A percentile compares a stretch with the other conserved stretches of the same genome.
phyloP scores from a whole-genome alignment of 2,329 filamentous ascomycete genomes.

The Aspergillus sergii region DNA sequence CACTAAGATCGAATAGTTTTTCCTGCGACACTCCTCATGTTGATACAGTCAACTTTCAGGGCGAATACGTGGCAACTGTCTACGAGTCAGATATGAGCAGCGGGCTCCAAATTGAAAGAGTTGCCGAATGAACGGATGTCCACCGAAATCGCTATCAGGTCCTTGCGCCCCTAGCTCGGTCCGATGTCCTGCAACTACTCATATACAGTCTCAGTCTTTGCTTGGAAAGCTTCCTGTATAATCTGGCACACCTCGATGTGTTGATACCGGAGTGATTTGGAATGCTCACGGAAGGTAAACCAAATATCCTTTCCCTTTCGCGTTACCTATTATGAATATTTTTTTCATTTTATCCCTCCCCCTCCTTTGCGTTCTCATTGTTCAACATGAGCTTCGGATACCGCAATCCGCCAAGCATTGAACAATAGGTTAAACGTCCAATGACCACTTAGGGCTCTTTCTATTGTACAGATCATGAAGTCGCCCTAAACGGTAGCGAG shows the following conservation, averaged over 20 bases:
- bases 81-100: neutral
- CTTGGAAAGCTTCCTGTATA: no score
- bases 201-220: neutral
- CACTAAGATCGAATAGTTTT: neutral
- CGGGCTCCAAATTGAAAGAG: neutral
- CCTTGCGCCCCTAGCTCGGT: neutral
- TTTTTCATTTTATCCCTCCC: no score
- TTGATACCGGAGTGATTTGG: no score
- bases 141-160: neutral
- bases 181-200: no score
- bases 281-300: no score
- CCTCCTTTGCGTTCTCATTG: neutral
- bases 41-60: neutral
- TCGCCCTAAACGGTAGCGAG: neutral
- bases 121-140: neutral
- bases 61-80: neutral
- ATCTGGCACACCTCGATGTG: no score
- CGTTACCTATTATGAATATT: no score
- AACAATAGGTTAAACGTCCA: neutral
- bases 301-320: no score
- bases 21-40: neutral
- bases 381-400: neutral
- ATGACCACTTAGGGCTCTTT: neutral
- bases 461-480: neutral
- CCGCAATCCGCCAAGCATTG: neutral